Evolutionary conservation across 2,329 filamentous ascomycete genomes (phyloP).

Genomic region (Chrysosporium queenslandicum): DNA sequence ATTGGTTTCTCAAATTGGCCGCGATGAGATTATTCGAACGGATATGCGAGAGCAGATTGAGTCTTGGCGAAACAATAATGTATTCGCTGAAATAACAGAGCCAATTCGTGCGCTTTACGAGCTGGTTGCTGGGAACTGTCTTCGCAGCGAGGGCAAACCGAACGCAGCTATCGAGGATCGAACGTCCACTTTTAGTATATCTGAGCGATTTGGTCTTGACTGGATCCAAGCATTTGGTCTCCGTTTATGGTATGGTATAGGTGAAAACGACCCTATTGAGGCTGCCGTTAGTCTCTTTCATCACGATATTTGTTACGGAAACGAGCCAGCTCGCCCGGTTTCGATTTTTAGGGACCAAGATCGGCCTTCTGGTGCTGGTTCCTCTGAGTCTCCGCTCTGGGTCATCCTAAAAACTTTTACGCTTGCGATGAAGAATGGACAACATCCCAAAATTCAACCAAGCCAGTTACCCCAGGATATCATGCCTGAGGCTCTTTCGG

Average conservation of each 20-base stretch:
- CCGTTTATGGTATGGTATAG: conserved; percentile 76
- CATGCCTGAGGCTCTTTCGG: conserved; percentile 64
- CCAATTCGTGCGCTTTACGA: conserved; percentile 81
- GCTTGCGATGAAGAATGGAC: conserved; percentile 26
- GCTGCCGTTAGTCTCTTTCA: conserved; percentile 63
- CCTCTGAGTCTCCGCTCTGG: conserved; percentile 67
- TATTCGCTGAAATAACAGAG: conserved; percentile 78
- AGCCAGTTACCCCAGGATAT: conserved; percentile 58
- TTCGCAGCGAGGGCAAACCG: conserved; percentile 63
- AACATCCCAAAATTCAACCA: conserved; percentile 25
- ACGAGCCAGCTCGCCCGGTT: conserved; percentile 58
- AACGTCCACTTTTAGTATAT: conserved; percentile 68
- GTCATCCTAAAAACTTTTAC: conserved; percentile 75
- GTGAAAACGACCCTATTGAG: conserved; percentile 57
- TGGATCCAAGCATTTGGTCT: conserved; percentile 93
- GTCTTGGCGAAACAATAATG: conserved; percentile 72
- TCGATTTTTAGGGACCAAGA: conserved; percentile 58
- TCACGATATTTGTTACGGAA: conserved; percentile 59
- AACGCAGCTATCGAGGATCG: conserved; percentile 70
- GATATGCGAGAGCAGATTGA: conserved; percentile 72
- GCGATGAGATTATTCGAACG: conserved; percentile 56
- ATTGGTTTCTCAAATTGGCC: conserved; percentile 70
- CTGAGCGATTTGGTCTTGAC: conserved; percentile 71
- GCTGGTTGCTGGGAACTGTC: conserved; percentile 77
- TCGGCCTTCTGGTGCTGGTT: conserved; percentile 47